These are phyloP conservation scores for Chaetomium fimeti DNA, from an alignment of 495 filamentous ascomycete species.

Conservation along the genomic window DNA sequence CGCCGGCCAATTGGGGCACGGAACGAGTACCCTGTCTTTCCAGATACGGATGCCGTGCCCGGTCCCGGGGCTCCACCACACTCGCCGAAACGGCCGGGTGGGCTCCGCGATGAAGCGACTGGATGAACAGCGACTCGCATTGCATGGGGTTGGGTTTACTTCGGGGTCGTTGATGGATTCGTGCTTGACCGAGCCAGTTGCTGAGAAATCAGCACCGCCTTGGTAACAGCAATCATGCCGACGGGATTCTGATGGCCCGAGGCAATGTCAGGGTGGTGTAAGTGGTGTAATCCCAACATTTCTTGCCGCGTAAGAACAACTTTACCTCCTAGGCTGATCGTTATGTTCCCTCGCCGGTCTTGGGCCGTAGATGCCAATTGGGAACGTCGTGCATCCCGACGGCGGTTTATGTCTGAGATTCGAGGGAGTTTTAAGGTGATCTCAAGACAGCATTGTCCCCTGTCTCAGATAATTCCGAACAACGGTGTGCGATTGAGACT, in stretches of 20 bases:
- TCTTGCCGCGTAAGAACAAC: background rate
- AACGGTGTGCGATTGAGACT: background rate
- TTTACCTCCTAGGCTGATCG: background rate
- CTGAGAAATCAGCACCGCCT: background rate
- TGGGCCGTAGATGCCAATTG: background rate
- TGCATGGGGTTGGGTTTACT: too few species aligned
- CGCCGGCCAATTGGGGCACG: conserved; percentile 29
- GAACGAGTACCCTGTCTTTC: conserved; percentile 24
- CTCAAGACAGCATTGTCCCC: background rate
- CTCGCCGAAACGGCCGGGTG: background rate
- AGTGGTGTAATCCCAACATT: background rate
- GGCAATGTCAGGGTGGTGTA: too few species aligned
- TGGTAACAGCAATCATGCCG: background rate
- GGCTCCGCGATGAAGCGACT: background rate
- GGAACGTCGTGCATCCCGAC: background rate
- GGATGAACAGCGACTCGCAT: background rate
- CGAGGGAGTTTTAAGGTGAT: background rate
- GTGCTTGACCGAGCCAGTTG: background rate
- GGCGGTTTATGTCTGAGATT: background rate
- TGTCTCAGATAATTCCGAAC: conserved; percentile 15
- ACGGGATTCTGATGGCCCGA: background rate
- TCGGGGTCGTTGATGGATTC: background rate
- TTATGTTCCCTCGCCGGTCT: background rate
- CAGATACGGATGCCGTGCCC: conserved; percentile 25
- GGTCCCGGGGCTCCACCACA: background rate